These are phyloP conservation scores for Exophiala bonariae DNA, from an alignment of 2,329 filamentous ascomycete species.

Conservation along the genomic window DNA sequence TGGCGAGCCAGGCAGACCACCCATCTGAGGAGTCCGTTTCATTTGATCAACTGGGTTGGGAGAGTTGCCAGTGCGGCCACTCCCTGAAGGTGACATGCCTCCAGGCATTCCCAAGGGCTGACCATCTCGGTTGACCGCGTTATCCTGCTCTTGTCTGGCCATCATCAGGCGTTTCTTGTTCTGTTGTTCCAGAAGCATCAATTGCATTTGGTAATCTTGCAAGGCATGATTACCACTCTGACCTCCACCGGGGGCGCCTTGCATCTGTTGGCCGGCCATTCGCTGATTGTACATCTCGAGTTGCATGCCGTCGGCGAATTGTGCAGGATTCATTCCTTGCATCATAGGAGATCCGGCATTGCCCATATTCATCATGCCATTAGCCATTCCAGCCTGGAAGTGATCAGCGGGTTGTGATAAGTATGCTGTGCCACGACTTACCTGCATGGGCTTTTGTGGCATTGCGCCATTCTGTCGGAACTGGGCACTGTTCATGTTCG, in stretches of 20 bases:
- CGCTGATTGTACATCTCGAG: slow-evolving; percentile 36
- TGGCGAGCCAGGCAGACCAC: slow-evolving; percentile 57
- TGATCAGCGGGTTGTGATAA: slow-evolving; percentile 77
- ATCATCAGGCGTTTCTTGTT: slow-evolving; percentile 68
- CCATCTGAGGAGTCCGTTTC: slow-evolving; percentile 63
- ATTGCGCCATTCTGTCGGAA: slow-evolving; percentile 29
- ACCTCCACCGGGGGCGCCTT: slow-evolving; percentile 40
- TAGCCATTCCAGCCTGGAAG: slow-evolving; percentile 73
- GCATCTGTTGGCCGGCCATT: slow-evolving; percentile 38
- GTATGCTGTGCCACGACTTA: slow-evolving; percentile 79
- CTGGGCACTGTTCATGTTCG: slow-evolving; percentile 68
- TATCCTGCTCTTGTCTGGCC: slow-evolving; percentile 67
- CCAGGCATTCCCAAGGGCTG: slow-evolving; percentile 43
- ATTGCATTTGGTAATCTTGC: slow-evolving; percentile 70
- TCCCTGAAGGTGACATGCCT: slow-evolving; percentile 59
- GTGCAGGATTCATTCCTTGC: slow-evolving; percentile 66
- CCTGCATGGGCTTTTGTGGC: slow-evolving; percentile 75
- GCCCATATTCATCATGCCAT: slow-evolving; percentile 66
- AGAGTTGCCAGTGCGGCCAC: slow-evolving; percentile 55
- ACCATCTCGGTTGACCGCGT: slow-evolving; percentile 53
- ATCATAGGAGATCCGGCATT: slow-evolving; percentile 82
- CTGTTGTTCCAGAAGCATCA: slow-evolving; percentile 68
- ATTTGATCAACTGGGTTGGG: slow-evolving; percentile 64
- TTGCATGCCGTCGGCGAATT: slow-evolving; percentile 36
- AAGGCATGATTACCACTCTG: slow-evolving; percentile 61